Base-by-base conservation (phyloP, 2,329 filamentous ascomycete species). In the Cercospora sesami region DNA sequence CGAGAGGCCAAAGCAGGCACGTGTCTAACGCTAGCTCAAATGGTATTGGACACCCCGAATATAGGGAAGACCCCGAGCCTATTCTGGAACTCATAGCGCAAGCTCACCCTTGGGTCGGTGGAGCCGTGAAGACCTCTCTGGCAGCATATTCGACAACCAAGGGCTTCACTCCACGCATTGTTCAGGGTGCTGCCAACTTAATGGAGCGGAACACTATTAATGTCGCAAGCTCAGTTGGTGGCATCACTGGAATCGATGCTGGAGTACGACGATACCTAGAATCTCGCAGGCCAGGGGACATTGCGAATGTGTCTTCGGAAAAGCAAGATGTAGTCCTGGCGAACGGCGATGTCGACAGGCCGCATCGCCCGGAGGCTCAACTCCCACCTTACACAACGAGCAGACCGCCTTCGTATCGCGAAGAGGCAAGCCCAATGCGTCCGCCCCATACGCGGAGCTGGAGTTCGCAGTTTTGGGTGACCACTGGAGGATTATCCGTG, bases 191-290 rank as follows among this genome's bases (percentile, higher is more conserved):
- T 69, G 94, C 92, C 60, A 93, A 97, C 78, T 93, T 96, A 74
- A 89, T 97, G 21, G 94, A 98, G 79, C 90, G 92, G 58, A 94
- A 92, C 73, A 88, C 97, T 63, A 92, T 92, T 63, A 95, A 92
- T 76, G 95, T 92, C 0, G 91, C 97, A 31, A 91, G 92, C 14
- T 91, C 89, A 0, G 91, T 97, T 5, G 91, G 93, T 31, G 88
- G 92, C 31, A 89, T 90, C 33, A 97, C 94, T 0, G 94, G 94
- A 68, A 91, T 97, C 2, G 94, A 98, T 78, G 90, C 90, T 65
- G 90, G 93, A 65, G 86, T 97, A 14, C 86, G 95, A 60, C 94
- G 93, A 87, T 95, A 96, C 73, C 83, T 97, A 6, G 87, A 74
- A 53, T 82, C 83, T 23, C 83, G 87, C 53, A 83, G 87, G 53